Conservation (phyloP, 2,329 filamentous ascomycete genomes). For the Cryphonectria japonica region DNA sequence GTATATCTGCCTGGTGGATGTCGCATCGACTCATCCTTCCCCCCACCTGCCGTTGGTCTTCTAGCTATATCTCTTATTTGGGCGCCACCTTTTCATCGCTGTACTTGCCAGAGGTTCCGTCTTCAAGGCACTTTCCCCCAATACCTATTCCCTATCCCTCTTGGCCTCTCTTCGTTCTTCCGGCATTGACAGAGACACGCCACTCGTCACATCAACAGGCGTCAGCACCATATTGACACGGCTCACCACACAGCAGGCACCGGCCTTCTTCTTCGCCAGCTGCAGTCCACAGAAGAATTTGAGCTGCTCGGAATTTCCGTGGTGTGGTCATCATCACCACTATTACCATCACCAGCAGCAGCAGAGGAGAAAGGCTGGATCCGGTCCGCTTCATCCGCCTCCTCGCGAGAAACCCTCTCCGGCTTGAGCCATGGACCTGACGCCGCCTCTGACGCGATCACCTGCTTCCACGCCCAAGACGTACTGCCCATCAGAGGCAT, state of each 20-base stretch:
- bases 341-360: too few species aligned
- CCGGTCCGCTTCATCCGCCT: background rate
- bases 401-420: background rate
- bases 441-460: constrained; percentile 52
- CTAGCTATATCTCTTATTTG: background rate
- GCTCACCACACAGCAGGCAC: background rate
- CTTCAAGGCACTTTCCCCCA: background rate
- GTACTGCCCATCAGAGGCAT: constrained; percentile 48
- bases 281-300: background rate
- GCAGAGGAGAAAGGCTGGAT: background rate
- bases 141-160: background rate
- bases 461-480: constrained; percentile 49
- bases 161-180: background rate
- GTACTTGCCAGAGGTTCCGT: background rate
- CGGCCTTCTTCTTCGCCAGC: background rate
- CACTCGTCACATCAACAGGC: background rate
- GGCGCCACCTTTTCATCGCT: background rate
- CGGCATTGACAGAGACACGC: background rate
- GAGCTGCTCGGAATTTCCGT: background rate
- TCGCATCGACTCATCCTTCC: background rate
- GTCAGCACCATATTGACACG: background rate
- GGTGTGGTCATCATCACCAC: background rate
- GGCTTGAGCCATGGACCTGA: constrained; percentile 49
- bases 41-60: background rate
- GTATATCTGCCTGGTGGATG: constrained; percentile 7